A percentile compares a stretch with the other conserved stretches of the same genome.
phyloP scores from a whole-genome alignment of 23 red algal species.

The Gracilaria domingensis region DNA sequence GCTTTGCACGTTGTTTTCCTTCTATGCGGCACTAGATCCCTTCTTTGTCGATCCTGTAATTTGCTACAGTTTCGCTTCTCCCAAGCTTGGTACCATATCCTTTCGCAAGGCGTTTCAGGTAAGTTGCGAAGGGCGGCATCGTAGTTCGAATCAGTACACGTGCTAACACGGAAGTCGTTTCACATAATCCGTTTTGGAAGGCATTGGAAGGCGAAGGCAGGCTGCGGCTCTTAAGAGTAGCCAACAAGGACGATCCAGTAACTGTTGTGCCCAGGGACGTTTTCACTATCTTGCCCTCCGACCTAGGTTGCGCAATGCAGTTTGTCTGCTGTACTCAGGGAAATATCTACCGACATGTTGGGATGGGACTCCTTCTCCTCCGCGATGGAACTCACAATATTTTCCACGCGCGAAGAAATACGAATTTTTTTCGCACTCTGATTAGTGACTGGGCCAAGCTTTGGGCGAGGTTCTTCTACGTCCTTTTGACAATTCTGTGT shows the following conservation, averaged over 20 bases:
- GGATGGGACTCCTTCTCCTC: background rate
- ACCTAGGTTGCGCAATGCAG: background rate
- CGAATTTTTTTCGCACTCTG: background rate
- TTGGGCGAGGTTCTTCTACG: background rate
- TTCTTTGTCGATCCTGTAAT: background rate
- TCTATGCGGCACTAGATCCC: background rate
- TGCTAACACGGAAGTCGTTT: background rate
- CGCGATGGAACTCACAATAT: background rate
- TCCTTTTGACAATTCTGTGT: background rate
- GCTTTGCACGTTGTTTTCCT: background rate
- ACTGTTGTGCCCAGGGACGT: background rate
- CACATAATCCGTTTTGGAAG: background rate
- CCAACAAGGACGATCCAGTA: background rate
- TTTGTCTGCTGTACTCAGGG: background rate
- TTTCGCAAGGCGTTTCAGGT: background rate
- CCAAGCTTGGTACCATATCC: background rate
- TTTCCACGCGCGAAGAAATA: background rate
- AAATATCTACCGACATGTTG: conserved; percentile 1
- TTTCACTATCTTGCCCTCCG: background rate
- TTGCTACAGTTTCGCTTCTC: background rate
- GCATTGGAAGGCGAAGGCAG: background rate
- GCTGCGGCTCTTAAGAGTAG: background rate
- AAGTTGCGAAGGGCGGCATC: background rate
- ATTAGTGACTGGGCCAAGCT: background rate
- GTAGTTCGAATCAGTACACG: background rate